A percentile compares a stretch with the other conserved stretches of the same genome.
Conservation (phyloP, 192 early-diverging fungal genomes). For the Umbelopsis isabellina region DNA sequence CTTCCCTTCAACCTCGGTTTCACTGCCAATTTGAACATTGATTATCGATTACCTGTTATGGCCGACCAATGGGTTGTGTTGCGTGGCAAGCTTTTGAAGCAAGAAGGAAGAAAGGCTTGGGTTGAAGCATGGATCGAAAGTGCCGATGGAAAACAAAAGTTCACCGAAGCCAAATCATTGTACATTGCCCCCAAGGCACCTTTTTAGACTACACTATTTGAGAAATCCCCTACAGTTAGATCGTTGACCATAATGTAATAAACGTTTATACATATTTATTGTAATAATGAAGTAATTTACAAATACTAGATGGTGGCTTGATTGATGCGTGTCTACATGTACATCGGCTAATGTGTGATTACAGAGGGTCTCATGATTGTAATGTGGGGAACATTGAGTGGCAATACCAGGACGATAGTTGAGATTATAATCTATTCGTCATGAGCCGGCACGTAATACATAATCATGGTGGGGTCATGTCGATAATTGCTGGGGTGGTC, state of each 20-base stretch:
- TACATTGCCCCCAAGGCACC: slow-evolving; percentile 61
- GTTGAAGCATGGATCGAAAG: slow-evolving; percentile 66
- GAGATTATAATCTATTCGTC: neutral
- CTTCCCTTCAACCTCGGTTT: slow-evolving; percentile 72
- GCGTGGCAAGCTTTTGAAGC: slow-evolving; percentile 50
- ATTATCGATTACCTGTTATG: slow-evolving; percentile 70
- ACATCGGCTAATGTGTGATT: too few relatives aligned
- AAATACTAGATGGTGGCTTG: neutral
- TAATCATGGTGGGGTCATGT: neutral
- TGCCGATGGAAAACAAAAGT: slow-evolving; percentile 51
- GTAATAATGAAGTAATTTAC: neutral
- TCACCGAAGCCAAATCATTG: slow-evolving; percentile 69
- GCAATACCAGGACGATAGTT: too few relatives aligned
- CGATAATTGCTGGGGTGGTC: slow-evolving; percentile 12
- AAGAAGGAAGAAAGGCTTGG: slow-evolving; percentile 73
- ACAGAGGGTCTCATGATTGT: too few relatives aligned
- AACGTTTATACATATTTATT: neutral
- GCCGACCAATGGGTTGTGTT: slow-evolving; percentile 65
- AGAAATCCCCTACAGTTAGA: slow-evolving; percentile 22
- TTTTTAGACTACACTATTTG: slow-evolving; percentile 12
- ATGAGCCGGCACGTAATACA: slow-evolving; percentile 3
- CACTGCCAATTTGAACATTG: slow-evolving; percentile 77
- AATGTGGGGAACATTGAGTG: too few relatives aligned
- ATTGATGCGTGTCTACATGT: neutral
- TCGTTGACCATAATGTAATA: too few relatives aligned